These are phyloP conservation scores for Cladosporium sp. DNA, from an alignment of 2,329 filamentous ascomycete species.

Conservation along the genomic window DNA sequence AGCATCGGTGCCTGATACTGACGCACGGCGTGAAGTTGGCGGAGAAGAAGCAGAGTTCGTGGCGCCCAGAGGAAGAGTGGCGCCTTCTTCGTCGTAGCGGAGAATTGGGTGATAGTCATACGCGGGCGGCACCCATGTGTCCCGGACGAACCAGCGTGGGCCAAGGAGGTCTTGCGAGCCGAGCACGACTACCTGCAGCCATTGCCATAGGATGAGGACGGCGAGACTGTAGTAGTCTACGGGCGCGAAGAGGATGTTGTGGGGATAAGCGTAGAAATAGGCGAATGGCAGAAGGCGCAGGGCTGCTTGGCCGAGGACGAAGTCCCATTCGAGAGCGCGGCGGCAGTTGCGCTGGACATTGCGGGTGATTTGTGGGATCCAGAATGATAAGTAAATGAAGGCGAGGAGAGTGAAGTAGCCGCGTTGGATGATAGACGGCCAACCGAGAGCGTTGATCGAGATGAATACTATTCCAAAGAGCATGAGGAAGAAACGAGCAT, in stretches of 20 bases:
- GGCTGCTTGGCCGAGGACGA: slow-evolving; percentile 76
- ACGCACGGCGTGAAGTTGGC: slow-evolving; percentile 23
- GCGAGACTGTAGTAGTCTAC: slow-evolving; percentile 63
- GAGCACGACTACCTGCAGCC: slow-evolving; percentile 78
- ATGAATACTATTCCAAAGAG: slow-evolving; percentile 56
- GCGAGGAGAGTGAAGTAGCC: slow-evolving; percentile 60
- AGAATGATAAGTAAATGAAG: slow-evolving; percentile 80
- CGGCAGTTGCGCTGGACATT: slow-evolving; percentile 90
- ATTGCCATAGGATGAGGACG: slow-evolving; percentile 71
- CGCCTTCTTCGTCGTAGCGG: slow-evolving; percentile 77
- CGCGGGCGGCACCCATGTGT: slow-evolving; percentile 62
- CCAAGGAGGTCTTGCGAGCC: slow-evolving; percentile 79
- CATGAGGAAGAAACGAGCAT: slow-evolving; percentile 59
- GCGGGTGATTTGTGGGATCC: slow-evolving; percentile 86
- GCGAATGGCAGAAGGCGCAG: slow-evolving; percentile 74
- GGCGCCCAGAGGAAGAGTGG: slow-evolving; percentile 67
- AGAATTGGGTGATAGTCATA: slow-evolving; percentile 96
- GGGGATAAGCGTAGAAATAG: slow-evolving; percentile 75
- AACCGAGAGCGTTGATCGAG: slow-evolving; percentile 56
- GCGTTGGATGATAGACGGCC: slow-evolving; percentile 50
- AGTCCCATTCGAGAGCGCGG: slow-evolving; percentile 85
- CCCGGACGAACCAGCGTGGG: slow-evolving; percentile 77
- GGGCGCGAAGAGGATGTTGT: slow-evolving; percentile 77
- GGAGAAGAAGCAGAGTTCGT: slow-evolving; percentile 25
- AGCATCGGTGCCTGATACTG: slow-evolving; percentile 21